Evolutionary conservation across 2,329 filamentous ascomycete genomes (phyloP).

Genomic region (Paraphoma chrysanthemicola): DNA sequence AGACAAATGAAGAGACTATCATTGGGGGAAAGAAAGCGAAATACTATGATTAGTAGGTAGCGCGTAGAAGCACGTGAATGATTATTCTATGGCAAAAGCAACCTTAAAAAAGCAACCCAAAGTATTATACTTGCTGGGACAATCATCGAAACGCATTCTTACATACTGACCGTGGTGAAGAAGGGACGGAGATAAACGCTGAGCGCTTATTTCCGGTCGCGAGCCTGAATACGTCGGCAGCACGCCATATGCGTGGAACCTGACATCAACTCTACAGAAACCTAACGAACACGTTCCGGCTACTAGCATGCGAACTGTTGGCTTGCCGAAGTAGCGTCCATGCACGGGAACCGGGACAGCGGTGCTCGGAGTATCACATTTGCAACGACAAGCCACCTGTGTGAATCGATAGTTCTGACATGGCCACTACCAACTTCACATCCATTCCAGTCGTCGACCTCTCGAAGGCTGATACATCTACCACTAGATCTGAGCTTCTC

Average conservation of each 20-base stretch:
- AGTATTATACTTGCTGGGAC: too few species aligned
- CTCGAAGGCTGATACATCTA: slow-evolving; percentile 48
- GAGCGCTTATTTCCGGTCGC: not conserved
- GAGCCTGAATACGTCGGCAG: not conserved
- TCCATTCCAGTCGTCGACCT: slow-evolving; percentile 59
- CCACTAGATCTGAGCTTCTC: slow-evolving; percentile 48
- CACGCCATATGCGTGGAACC: slow-evolving; percentile 5
- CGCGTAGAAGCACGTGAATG: too few species aligned
- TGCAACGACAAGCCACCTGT: too few species aligned
- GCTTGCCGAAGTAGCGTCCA: not conserved
- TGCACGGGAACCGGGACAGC: not conserved
- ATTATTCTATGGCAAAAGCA: too few species aligned
- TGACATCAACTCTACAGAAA: not conserved
- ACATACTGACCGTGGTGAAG: too few species aligned
- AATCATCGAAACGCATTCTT: too few species aligned
- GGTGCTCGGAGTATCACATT: not conserved
- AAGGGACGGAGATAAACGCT: not conserved
- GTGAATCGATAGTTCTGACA: not conserved
- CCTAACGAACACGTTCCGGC: not conserved
- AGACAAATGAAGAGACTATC: slow-evolving; percentile 18
- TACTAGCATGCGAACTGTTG: not conserved
- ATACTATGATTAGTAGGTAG: slow-evolving; percentile 15
- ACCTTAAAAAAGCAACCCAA: too few species aligned
- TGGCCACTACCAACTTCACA: slow-evolving; percentile 10
- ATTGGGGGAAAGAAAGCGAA: slow-evolving; percentile 17